Percentiles rank a stretch among this genome's conserved stretches.
Evolutionary conservation across 306 rosid species (phyloP).

Genomic region (Medicago arabica): DNA sequence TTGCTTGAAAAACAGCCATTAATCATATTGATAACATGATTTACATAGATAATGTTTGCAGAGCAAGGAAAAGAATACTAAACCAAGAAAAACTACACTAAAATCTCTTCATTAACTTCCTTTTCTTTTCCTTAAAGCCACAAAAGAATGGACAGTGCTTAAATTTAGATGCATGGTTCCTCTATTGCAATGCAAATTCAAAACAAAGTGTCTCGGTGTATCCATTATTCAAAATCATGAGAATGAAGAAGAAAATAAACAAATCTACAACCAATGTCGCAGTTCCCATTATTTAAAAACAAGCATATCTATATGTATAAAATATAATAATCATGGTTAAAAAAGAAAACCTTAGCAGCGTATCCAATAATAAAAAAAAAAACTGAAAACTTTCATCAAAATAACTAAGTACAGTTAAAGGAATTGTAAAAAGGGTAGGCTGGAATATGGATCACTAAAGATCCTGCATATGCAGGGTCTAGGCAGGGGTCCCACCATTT

Average conservation of each 20-base stretch:
- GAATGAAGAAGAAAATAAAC: background rate
- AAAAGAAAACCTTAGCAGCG: background rate
- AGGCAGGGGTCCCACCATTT: no score
- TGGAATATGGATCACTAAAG: no score
- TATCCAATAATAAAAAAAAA: background rate
- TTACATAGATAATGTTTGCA: background rate
- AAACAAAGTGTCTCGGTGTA: no score
- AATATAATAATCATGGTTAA: background rate
- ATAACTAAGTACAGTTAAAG: background rate
- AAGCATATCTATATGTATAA: background rate
- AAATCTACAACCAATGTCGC: background rate
- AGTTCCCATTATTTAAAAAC: background rate
- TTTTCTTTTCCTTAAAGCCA: no score
- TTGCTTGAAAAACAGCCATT: conserved; percentile 15
- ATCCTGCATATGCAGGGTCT: no score
- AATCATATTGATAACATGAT: background rate
- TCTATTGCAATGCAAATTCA: no score
- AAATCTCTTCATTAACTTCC: background rate
- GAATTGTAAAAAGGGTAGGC: background rate
- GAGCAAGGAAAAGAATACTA: background rate
- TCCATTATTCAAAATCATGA: no score
- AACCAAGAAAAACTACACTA: conserved; percentile 10
- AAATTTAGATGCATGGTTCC: no score
- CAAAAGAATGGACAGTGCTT: no score
- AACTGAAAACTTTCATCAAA: background rate